Conservation (phyloP, 192 early-diverging fungal species). For the Umbelopsis isabellina region DNA sequence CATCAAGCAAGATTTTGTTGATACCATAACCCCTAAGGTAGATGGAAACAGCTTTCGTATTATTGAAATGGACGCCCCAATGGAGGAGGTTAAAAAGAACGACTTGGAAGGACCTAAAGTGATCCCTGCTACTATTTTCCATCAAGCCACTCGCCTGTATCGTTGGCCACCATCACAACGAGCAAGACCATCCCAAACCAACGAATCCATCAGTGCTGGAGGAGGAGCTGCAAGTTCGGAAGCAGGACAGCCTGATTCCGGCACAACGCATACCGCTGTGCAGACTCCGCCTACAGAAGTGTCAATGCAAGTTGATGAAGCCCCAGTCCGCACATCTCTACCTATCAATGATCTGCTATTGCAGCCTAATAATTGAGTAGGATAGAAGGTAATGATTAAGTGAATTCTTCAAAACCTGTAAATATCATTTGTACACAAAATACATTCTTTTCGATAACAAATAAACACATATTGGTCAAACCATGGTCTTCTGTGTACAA, state of each 20-base stretch:
- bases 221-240: slow-evolving; percentile 7
- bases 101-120: slow-evolving; percentile 13
- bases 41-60: slow-evolving; percentile 15
- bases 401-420: not conserved
- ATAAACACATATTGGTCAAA: not conserved
- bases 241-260: slow-evolving; percentile 1
- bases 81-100: slow-evolving; percentile 9
- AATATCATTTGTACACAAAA: slow-evolving; percentile 1
- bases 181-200: not conserved
- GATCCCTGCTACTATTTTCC: slow-evolving; percentile 2
- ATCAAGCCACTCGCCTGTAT: slow-evolving; percentile 17
- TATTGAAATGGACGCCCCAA: not conserved
- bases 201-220: not conserved
- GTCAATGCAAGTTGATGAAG: not conserved
- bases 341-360: slow-evolving; percentile 9
- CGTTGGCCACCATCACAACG: slow-evolving; percentile 6
- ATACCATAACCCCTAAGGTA: not conserved
- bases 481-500: not conserved
- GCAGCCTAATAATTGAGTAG: not conserved
- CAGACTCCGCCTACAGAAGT: slow-evolving; percentile 2
- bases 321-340: not conserved
- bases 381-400: not conserved
- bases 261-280: not conserved
- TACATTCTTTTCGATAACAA: not conserved
- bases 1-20: slow-evolving; percentile 7